Base-by-base conservation (phyloP, 2,329 filamentous ascomycete genomes). In the Nigrospora sphaerica region DNA sequence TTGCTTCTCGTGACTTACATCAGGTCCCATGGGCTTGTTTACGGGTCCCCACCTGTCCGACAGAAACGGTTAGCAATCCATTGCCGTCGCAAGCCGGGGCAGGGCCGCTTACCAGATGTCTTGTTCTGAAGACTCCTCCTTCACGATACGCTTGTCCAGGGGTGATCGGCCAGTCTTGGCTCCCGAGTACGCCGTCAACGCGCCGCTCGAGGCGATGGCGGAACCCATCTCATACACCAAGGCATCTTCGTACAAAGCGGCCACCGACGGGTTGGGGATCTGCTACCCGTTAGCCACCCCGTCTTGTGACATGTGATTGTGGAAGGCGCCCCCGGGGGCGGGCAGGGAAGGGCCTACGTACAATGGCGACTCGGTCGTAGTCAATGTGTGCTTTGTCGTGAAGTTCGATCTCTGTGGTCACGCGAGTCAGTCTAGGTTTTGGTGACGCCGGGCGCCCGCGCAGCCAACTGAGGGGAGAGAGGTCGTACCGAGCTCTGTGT, bases 361-460 rank as follows among this genome's bases (percentile, higher is more conserved):
- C 91, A 77, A 98, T 98, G 54, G 93, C 88, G 63, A 98, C 93
- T 65, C 90, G 87, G 72, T 97, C 88, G 69, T 97, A 98, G 79
- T 98, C 93, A 65, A 98, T 98, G 79, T 98, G 92, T 57, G 93
- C 93, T 65, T 86, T 90, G 72, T 96, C 89, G 71, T 97, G 91
- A 52, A 98, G 86, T 69, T 95, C 89, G 74, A 97, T 90, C 74
- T 98, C 78, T 73, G 55, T 45, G 46, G 35, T 42, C 48, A 54
- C 50, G 49, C 51, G 48, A 55, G 56, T 53, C 28, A 41, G 32
- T 38, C 16, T 12, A 14, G 32, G 18, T 36, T 43, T 37, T 37
- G 35, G 35, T 18, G 14, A 18, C n/a, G 18, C 35, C 13, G 13
- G 23, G 23, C 2, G 23, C 23, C 23, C 23, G 23, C 23, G 23